Evolutionary conservation across 306 rosid genomes (phyloP), one percentile per base, ranked within the genome.

Genomic region (Acacia acuminata): DNA sequence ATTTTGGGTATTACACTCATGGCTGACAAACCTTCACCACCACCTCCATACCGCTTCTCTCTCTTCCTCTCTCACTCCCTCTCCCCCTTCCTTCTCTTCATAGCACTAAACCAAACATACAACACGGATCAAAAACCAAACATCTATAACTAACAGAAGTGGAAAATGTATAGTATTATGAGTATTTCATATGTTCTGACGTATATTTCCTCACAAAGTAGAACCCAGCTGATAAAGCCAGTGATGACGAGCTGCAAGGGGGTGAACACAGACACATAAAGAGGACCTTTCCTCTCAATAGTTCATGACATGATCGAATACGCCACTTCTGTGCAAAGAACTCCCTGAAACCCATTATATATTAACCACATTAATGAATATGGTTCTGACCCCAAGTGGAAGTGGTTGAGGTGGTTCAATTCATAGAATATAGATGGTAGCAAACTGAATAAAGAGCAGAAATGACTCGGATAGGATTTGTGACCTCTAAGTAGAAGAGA

Each of bases 241-340:
- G 89, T 89, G 48, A 92, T 42, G 34, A 94, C 82, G 24, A 92
- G 94, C 76, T 82, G 66, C 82, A 94, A 70, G 60, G 98, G 97
- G 77, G 84, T 81, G 91, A 94, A 94, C 34, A 92, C 88, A 2
- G 97, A 89, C 50, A 76, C 97, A 64, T 90, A 94, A 43, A 94
- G 92, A 65, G 97, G 92, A 24, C 98, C 98, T 85, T 90, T 91
- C 71, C 77, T 86, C 53, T 87, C 93, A 47, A 94, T 92, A 43
- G 88, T 77, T 97, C 97, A 94, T 0, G 94, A n/a, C 20, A 92
- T 76, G 13, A 94, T 81, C 67, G 77, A 76, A 83, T 77, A 91
- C 7, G 89, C 85, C 43, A 92, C 12, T 22, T 82, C 96, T 12
- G 91, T 88, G 43, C 89, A 89, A 83, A 92, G 19, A 43, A 85